Conservation (phyloP, 306 rosid genomes). For the Medicago truncatula region MtrunA17r5.0-ANR NC_053042.1:6245001-6245500, state of each 20-base stretch:
- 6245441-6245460: too few species aligned
- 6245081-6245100: too few species aligned
- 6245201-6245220: not conserved
- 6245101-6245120: too few species aligned
- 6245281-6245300: not conserved
- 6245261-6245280: not conserved
- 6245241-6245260: not conserved
- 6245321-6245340: not conserved
- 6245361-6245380: too few species aligned
- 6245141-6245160: too few species aligned
- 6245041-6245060: not conserved
- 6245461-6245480: not conserved
- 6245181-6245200: not conserved
- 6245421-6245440: too few species aligned
- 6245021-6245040: not conserved
- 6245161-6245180: not conserved
- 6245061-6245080: not conserved
- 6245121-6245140: too few species aligned
- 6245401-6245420: too few species aligned
- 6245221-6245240: not conserved
- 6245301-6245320: not conserved
- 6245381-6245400: too few species aligned
- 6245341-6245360: not conserved
- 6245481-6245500: not conserved
- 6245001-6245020: not conserved